phyloP scores from a whole-genome alignment of 1,139 yeast species.

The Blastobotrys indianensis region DNA sequence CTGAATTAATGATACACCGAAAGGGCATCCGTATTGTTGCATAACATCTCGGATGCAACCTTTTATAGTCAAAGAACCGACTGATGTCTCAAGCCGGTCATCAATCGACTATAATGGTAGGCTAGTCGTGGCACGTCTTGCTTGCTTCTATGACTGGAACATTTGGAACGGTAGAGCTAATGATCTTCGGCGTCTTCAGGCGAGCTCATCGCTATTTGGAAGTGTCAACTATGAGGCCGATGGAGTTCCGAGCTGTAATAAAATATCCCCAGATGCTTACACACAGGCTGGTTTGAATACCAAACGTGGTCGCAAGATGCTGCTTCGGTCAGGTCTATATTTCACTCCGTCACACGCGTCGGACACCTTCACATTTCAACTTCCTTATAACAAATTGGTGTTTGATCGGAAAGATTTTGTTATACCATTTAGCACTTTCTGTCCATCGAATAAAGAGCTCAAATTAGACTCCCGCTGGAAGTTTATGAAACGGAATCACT shows the following conservation, averaged over 20 bases:
- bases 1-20: too few relatives aligned
- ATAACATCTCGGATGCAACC: too few relatives aligned
- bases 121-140: too few relatives aligned
- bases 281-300: not conserved
- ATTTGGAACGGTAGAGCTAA: not conserved
- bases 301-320: conserved; percentile 2
- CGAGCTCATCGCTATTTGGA: not conserved
- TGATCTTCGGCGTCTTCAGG: not conserved
- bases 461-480: conserved; percentile 29
- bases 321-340: conserved; percentile 6
- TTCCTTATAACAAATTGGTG: conserved; percentile 22
- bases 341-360: not conserved
- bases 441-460: conserved; percentile 29
- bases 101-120: too few relatives aligned
- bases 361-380: conserved; percentile 17
- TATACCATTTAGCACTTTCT: conserved; percentile 34
- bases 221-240: conserved; percentile 1
- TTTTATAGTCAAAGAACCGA: too few relatives aligned
- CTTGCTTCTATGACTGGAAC: not conserved
- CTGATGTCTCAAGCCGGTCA: too few relatives aligned
- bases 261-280: too few relatives aligned
- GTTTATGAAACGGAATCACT: conserved; percentile 25
- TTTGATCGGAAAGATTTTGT: conserved; percentile 24
- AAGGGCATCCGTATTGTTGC: too few relatives aligned
- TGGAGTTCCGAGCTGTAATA: not conserved